phyloP scores from a whole-genome alignment of 1,284 basidiomycete species.

The Ganoderma sinense region DNA sequence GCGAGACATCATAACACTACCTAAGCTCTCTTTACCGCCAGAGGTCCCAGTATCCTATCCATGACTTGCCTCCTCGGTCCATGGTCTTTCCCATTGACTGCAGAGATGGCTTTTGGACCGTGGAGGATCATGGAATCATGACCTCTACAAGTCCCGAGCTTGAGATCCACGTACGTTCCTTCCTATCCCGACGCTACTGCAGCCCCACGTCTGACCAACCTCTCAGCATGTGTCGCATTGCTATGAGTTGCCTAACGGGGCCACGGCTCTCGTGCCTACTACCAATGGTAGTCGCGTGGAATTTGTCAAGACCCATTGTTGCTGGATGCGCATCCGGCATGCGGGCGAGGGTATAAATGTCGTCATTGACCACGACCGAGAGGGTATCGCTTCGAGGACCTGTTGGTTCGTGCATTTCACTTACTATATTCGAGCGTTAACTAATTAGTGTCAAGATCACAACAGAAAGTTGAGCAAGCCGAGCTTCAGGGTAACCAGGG shows the following conservation, averaged over 20 bases:
- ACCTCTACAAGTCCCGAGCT: background rate
- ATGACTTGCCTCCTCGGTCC: background rate
- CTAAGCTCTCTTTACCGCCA: background rate
- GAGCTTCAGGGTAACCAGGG: no score
- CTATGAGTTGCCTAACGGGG: background rate
- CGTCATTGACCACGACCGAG: background rate
- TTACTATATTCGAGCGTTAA: background rate
- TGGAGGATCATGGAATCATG: background rate
- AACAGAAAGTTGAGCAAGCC: no score
- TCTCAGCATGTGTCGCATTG: background rate
- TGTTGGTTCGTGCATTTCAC: background rate
- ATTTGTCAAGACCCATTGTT: background rate
- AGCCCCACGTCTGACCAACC: background rate
- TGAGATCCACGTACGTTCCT: background rate
- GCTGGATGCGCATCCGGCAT: background rate
- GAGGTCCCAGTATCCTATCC: background rate
- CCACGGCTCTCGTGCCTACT: background rate
- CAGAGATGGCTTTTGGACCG: no score
- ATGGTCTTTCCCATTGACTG: background rate
- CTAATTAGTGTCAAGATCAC: no score
- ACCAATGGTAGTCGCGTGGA: background rate
- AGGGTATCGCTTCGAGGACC: background rate
- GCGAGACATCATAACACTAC: background rate
- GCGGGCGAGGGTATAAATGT: background rate
- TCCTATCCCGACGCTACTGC: background rate